Conservation (phyloP, 805 yeast genomes). For the Hemisphaericaspora nanyangensis region DNA sequence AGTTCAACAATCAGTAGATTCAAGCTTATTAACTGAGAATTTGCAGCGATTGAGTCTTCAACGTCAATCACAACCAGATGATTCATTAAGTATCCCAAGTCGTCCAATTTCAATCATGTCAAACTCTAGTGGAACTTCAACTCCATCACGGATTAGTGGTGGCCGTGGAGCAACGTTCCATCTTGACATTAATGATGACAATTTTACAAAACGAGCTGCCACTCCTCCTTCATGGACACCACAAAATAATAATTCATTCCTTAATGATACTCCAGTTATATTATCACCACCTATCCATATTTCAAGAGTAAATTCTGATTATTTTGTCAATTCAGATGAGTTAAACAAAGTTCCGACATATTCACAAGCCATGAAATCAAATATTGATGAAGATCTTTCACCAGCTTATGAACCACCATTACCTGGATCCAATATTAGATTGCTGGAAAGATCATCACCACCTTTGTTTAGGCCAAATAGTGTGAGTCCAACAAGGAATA, state of each 20-base stretch:
- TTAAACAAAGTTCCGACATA: constrained; percentile 82
- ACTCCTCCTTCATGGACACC: constrained; percentile 4
- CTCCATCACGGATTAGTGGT: background rate
- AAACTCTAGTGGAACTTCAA: background rate
- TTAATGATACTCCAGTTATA: constrained; percentile 33
- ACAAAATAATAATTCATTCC: constrained; percentile 1
- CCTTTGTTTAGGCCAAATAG: constrained; percentile 27
- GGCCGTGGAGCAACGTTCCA: constrained; percentile 31
- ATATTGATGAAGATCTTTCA: constrained; percentile 49
- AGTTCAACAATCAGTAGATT: constrained; percentile 38
- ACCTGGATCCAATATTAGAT: constrained; percentile 36
- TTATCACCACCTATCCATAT: constrained; percentile 54
- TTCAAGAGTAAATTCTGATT: constrained; percentile 55
- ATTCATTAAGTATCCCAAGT: background rate
- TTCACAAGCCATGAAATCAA: constrained; percentile 66
- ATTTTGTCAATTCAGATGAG: constrained; percentile 10
- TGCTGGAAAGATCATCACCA: constrained; percentile 27
- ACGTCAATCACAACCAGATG: constrained; percentile 38
- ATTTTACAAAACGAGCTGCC: constrained; percentile 7
- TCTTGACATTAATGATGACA: constrained; percentile 24
- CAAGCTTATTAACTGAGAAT: constrained; percentile 46
- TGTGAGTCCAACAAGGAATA: too few relatives aligned
- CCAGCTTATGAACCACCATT: constrained; percentile 66
- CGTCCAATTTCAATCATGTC: background rate
- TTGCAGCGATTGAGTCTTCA: constrained; percentile 49